These are phyloP conservation scores for Stagonosporopsis rhizophila DNA, from an alignment of 2,329 filamentous ascomycete species.

Conservation along the genomic window DNA sequence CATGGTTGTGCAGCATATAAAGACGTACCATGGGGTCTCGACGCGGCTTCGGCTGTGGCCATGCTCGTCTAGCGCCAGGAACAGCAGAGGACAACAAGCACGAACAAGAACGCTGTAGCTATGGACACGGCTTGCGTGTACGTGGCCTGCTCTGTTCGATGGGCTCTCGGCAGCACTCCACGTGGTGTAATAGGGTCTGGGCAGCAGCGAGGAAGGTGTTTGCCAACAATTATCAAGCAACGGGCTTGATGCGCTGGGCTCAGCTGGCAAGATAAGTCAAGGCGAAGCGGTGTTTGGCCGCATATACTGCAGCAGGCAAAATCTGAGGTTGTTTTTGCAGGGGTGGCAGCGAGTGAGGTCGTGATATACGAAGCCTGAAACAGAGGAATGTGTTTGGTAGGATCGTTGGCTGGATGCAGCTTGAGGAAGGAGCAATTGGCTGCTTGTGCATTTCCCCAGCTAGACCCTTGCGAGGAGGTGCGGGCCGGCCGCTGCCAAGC, in stretches of 20 bases:
- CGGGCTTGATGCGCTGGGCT: constrained; percentile 9
- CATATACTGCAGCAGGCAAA: not conserved
- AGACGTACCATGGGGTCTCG: constrained; percentile 53
- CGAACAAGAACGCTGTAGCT: not conserved
- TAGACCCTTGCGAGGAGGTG: constrained; percentile 23
- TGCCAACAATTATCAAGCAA: not conserved
- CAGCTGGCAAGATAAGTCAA: constrained; percentile 1
- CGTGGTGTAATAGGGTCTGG: constrained; percentile 29
- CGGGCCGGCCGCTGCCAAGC: constrained; percentile 19
- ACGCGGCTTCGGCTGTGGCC: constrained; percentile 55
- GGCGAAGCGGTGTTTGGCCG: not conserved
- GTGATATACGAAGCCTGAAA: constrained; percentile 8
- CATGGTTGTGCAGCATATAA: constrained; percentile 35
- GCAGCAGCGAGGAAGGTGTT: constrained; percentile 27
- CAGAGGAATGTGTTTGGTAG: constrained; percentile 17
- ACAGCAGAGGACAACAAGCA: constrained; percentile 1
- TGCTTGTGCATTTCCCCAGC: constrained; percentile 19
- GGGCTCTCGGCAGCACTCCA: constrained; percentile 14
- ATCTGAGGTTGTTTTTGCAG: not conserved
- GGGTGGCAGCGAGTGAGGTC: not conserved
- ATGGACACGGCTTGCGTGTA: not conserved
- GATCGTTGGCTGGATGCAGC: constrained; percentile 16
- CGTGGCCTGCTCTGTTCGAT: constrained; percentile 14
- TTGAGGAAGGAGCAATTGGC: constrained; percentile 14
- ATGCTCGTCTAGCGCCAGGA: constrained; percentile 37